phyloP scores from a whole-genome alignment of 768 basidiomycete species.

The Ephemerocybe angulata region DNA sequence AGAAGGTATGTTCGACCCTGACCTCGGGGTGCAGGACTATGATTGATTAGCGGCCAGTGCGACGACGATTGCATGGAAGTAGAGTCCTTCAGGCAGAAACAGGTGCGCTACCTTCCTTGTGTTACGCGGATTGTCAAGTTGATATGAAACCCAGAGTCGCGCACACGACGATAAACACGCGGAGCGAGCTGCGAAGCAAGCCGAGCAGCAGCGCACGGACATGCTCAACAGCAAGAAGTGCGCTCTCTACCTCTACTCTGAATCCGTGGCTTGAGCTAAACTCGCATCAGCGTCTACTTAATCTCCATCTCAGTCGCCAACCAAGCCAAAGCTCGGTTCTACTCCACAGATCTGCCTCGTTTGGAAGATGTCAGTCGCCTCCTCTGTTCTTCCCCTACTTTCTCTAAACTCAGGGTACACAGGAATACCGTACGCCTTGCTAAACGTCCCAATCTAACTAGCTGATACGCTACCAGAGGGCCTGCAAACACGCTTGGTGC shows the following conservation, averaged over 20 bases:
- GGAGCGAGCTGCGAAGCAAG: constrained; percentile 67
- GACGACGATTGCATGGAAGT: constrained; percentile 75
- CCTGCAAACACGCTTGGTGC: constrained; percentile 63
- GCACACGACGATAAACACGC: constrained; percentile 73
- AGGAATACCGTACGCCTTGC: constrained; percentile 66
- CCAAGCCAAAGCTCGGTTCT: constrained; percentile 65
- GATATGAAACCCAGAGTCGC: constrained; percentile 43
- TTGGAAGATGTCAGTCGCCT: constrained; percentile 67
- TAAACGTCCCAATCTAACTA: background rate
- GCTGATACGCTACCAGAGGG: constrained; percentile 44
- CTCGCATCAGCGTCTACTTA: constrained; percentile 55
- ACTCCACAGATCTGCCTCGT: constrained; percentile 60
- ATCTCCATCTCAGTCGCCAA: constrained; percentile 71
- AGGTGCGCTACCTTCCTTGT: constrained; percentile 39
- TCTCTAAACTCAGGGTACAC: constrained; percentile 12
- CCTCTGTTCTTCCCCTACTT: constrained; percentile 10
- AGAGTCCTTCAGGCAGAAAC: constrained; percentile 73
- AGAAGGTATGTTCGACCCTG: constrained; percentile 44
- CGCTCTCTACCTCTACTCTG: constrained; percentile 8
- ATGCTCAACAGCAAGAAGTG: constrained; percentile 86
- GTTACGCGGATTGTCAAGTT: background rate
- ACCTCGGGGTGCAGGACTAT: background rate
- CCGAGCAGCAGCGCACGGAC: constrained; percentile 69
- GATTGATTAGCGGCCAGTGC: constrained; percentile 47
- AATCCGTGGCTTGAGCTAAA: constrained; percentile 1